Percentiles rank a stretch among this genome's conserved stretches.
These are phyloP conservation scores for Skeletonema potamos DNA, from an alignment of 108 stramenopile genomes.

Conservation along the genomic window DNA sequence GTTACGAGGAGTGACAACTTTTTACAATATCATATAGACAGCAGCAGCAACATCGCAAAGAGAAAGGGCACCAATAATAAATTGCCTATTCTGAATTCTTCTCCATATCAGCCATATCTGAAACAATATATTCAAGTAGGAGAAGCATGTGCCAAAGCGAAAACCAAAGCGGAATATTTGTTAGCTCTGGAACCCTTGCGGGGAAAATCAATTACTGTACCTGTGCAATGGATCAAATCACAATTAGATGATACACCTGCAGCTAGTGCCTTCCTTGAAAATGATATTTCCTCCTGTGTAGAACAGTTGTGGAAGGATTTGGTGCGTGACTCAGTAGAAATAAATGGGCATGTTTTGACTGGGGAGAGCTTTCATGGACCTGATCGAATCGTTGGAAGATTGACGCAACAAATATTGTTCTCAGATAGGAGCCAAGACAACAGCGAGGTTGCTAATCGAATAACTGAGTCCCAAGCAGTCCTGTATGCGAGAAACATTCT, in stretches of 20 bases:
- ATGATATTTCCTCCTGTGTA: conserved; percentile 43
- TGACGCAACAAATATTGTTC: conserved; percentile 60
- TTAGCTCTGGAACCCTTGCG: conserved; percentile 38
- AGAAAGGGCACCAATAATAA: conserved; percentile 14
- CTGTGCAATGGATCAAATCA: conserved; percentile 79
- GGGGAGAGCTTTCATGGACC: conserved; percentile 75
- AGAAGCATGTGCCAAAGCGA: conserved; percentile 42
- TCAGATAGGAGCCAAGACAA: conserved; percentile 24
- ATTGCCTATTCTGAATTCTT: conserved; percentile 26
- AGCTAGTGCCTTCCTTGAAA: conserved; percentile 60
- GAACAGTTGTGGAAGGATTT: conserved; percentile 85
- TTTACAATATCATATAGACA: conserved; percentile 41
- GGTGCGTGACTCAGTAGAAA: conserved; percentile 70
- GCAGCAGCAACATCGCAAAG: conserved; percentile 20
- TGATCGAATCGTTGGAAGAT: conserved; percentile 70
- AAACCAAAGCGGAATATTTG: conserved; percentile 62
- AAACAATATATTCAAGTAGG: conserved; percentile 61
- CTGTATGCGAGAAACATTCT: conserved; percentile 79
- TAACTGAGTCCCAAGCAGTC: conserved; percentile 72
- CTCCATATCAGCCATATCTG: conserved; percentile 65
- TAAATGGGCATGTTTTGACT: conserved; percentile 63
- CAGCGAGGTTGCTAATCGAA: conserved; percentile 30
- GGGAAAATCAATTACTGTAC: conserved; percentile 54
- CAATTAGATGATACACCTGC: conserved; percentile 50
- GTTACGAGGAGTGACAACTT: conserved; percentile 64